phyloP scores from a whole-genome alignment of 345 rosid genomes.

The Linum tenue region DNA sequence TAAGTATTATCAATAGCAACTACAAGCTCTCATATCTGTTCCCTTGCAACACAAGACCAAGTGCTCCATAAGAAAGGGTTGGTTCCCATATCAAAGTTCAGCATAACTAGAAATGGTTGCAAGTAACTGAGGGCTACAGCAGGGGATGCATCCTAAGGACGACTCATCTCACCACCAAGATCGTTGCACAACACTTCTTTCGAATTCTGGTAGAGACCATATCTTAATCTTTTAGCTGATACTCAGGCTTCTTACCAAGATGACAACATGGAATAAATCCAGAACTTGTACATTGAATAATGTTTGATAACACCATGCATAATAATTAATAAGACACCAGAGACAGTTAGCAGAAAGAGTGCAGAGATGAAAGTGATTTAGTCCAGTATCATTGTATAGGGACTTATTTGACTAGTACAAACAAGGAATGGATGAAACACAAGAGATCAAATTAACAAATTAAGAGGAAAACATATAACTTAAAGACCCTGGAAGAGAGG shows the following conservation, averaged over 20 bases:
- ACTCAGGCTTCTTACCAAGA: neutral
- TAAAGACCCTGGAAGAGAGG: slow-evolving; percentile 15
- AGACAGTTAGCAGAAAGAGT: neutral
- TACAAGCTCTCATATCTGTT: neutral
- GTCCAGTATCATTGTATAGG: neutral
- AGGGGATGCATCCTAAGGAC: neutral
- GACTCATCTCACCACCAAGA: neutral
- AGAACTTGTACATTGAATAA: too few species aligned
- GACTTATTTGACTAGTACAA: neutral
- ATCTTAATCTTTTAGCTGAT: neutral
- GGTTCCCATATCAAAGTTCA: too few species aligned
- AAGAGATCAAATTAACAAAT: slow-evolving; percentile 1
- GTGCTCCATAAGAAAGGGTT: neutral
- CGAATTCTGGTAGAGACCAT: neutral
- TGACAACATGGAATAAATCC: neutral
- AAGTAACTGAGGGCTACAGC: too few species aligned
- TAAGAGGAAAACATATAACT: slow-evolving; percentile 6
- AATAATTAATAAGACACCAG: neutral
- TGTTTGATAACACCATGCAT: neutral
- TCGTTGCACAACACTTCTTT: neutral
- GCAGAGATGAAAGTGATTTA: neutral
- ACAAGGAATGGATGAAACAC: neutral
- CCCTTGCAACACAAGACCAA: neutral
- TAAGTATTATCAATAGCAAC: neutral
- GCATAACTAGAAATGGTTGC: neutral